Percentiles rank a stretch among this genome's conserved stretches.
These are phyloP conservation scores for Suhomyces panamericanus DNA, from an alignment of 1,139 yeast species.

Conservation along the genomic window DNA sequence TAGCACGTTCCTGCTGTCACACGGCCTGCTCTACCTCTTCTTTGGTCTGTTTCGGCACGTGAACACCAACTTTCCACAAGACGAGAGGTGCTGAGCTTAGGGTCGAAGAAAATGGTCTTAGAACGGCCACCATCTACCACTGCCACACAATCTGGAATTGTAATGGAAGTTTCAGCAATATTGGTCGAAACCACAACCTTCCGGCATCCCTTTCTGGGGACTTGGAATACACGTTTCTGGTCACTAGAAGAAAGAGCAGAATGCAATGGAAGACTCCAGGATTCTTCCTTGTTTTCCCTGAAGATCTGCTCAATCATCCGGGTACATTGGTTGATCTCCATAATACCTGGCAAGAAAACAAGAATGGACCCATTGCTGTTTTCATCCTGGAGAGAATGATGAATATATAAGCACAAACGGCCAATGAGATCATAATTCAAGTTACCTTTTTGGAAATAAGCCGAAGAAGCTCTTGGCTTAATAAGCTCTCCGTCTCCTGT, in stretches of 20 bases:
- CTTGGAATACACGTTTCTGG: slow-evolving; percentile 69
- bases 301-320: slow-evolving; percentile 25
- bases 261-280: slow-evolving; percentile 73
- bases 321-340: slow-evolving; percentile 67
- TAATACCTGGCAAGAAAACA: slow-evolving; percentile 86
- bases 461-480: slow-evolving; percentile 62
- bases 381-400: slow-evolving; percentile 33
- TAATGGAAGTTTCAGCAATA: slow-evolving; percentile 83
- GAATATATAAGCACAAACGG: slow-evolving; percentile 55
- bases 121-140: slow-evolving; percentile 89
- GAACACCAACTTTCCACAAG: slow-evolving; percentile 87
- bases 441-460: slow-evolving; percentile 61
- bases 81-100: slow-evolving; percentile 64
- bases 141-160: slow-evolving; percentile 91
- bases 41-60: slow-evolving; percentile 84
- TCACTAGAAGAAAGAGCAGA: slow-evolving; percentile 84
- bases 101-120: slow-evolving; percentile 71
- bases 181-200: slow-evolving; percentile 91
- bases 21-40: slow-evolving; percentile 99
- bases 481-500: slow-evolving; percentile 44
- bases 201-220: slow-evolving; percentile 53
- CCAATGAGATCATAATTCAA: slow-evolving; percentile 75
- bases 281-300: slow-evolving; percentile 16
- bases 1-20: slow-evolving; percentile 79
- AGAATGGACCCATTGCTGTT: slow-evolving; percentile 70